Percentiles rank a stretch among this genome's conserved stretches.
These are phyloP conservation scores for Fusarium albosuccineum DNA, from an alignment of 2,329 filamentous ascomycete genomes.

Conservation along the genomic window DNA sequence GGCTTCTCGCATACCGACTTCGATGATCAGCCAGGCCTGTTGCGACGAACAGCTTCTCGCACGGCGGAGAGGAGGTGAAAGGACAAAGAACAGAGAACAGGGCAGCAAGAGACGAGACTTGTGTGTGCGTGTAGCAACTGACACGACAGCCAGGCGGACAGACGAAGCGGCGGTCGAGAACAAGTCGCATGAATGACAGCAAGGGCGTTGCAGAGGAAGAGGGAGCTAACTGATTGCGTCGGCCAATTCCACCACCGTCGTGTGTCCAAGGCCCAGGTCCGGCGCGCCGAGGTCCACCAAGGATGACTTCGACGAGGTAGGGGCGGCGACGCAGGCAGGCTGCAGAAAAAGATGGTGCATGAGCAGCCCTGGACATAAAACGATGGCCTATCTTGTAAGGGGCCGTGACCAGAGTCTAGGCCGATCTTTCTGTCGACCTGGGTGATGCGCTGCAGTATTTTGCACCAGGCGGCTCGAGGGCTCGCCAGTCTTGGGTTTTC, in stretches of 20 bases:
- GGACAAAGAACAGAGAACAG: neutral
- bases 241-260: constrained; percentile 36
- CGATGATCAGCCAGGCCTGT: neutral
- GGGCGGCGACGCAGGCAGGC: too few relatives aligned
- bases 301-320: constrained; percentile 16
- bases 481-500: too few relatives aligned
- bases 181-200: constrained; percentile 20
- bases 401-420: too few relatives aligned
- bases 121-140: constrained; percentile 3
- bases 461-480: constrained; percentile 8
- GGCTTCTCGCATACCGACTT: neutral
- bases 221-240: constrained; percentile 38
- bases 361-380: too few relatives aligned
- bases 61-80: too few relatives aligned
- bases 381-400: too few relatives aligned
- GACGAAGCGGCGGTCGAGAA: constrained; percentile 21
- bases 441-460: too few relatives aligned
- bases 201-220: neutral
- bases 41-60: neutral
- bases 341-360: too few relatives aligned
- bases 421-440: too few relatives aligned
- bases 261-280: constrained; percentile 29
- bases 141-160: neutral
- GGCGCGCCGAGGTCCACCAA: constrained; percentile 34
- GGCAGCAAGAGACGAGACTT: constrained; percentile 2